Base-by-base conservation (phyloP, 805 yeast genomes). In the Yamadazyma paraphyllophila region DNA sequence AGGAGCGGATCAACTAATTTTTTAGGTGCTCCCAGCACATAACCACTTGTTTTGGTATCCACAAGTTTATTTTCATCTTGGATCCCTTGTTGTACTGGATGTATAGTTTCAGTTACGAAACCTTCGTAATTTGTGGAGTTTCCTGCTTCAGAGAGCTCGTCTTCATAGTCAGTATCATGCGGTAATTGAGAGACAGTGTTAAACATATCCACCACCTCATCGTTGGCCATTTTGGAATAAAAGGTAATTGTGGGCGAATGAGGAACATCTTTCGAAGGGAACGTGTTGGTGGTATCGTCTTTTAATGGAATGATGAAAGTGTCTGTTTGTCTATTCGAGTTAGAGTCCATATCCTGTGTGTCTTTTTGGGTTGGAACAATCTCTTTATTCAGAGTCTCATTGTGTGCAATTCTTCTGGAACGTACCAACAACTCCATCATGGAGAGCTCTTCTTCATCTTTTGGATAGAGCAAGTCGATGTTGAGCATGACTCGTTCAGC, bases 191-290 rank as follows among this genome's bases (percentile, higher is more conserved):
- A 63, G 0, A 80, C 79, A 40, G 76, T 80, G 56, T 84, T 87
- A 60, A 88, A 86, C 89, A 89, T 86, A 12, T 79, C 76, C 50
- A 77, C 69, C 0, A 89, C 83, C 53, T 88, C 96, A 44, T 80
- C 78, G 46, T 81, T 77, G 2, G 96, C 92, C 55, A 82, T 80
- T 41, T 81, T 80, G 0, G 96, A 85, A 58, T 77, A 84, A 57
- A 83, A 66, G 0, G 97, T 90, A 51, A 85, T 76, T 0, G 96
- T 89, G 0, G 95, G 96, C 0, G 95, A 85, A 11, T 72, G 67
- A 2, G 80, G 76, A 12, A 50, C 51, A n/a, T 27, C 37, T 29
- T 38, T 27, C 13, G 14, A 15, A n/a, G 17, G 38, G 15, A 36
- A 33, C 24, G 36, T 36, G 9, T 38, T 33, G 4, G 45, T 26